Percentiles rank a stretch among this genome's conserved stretches.
These are phyloP conservation scores for Pachyrhizus erosus DNA, from an alignment of 306 rosid species.

Conservation along the genomic window DNA sequence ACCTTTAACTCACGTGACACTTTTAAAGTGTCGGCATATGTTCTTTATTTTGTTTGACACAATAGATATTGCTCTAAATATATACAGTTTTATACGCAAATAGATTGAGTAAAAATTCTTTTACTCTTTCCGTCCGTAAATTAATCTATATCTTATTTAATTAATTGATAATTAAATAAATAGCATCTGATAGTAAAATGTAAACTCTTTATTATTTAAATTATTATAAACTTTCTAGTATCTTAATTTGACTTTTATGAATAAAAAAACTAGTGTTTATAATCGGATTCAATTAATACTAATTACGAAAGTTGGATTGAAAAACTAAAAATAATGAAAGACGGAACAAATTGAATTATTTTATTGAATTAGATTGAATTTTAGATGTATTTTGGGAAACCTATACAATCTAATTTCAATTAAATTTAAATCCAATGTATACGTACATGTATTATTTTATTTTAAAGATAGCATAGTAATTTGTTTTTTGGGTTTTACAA, in stretches of 20 bases:
- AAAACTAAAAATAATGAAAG: background rate
- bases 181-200: background rate
- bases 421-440: too few relatives aligned
- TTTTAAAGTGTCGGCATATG: background rate
- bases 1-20: background rate
- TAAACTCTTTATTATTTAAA: too few relatives aligned
- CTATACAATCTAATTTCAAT: too few relatives aligned
- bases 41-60: background rate
- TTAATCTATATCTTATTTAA: background rate
- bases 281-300: background rate
- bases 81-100: background rate
- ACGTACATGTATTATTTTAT: too few relatives aligned
- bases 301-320: background rate
- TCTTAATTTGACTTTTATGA: too few relatives aligned
- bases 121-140: background rate
- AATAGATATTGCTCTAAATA: background rate
- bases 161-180: too few relatives aligned
- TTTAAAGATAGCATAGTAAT: too few relatives aligned
- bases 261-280: too few relatives aligned
- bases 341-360: background rate
- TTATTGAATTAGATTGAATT: background rate
- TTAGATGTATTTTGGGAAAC: too few relatives aligned
- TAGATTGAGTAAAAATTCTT: background rate
- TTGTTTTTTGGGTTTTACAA: too few relatives aligned
- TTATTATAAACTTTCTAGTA: too few relatives aligned